Evolutionary conservation across 2,329 filamentous ascomycete species (phyloP), one percentile per base, ranked within the genome.

Genomic region (Sclerotinia borealis): DNA sequence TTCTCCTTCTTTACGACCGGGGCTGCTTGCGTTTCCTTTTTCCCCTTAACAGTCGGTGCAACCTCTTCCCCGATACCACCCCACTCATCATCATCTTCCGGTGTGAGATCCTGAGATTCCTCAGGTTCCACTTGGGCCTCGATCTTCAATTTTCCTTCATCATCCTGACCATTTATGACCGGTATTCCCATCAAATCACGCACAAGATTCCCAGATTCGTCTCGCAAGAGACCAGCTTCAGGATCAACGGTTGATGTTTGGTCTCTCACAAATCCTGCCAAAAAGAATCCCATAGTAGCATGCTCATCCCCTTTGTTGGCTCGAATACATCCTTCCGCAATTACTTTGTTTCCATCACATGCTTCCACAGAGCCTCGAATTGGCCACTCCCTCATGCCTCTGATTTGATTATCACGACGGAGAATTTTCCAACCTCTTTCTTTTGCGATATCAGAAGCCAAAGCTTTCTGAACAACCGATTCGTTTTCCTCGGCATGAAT

Each of bases 241-340:
- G 31, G 41, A 25, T 63, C 45, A 31, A 55, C 34, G 11, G 43
- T 29, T 3, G 52, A 48, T 17, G 19, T 31, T 25, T 60, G 17
- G 54, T 72, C 69, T 64, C 90, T 81, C 3, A 91, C 83, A 76
- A 99, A 96, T 0, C 83, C 91, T n/a, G 86, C 92, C 25, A 97
- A 90, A 71, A 99, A 99, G 76, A 99, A 98, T 0, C 95, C 93
- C 84, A 97, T 96, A 0, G 93, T 90, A 0, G 92, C 92, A 67
- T 89, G 85, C 11, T 87, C 87, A 69, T 93, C 92, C 31, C 86
- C 90, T 70, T 93, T 90, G 75, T 90, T 88, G 37, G 91, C 91
- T 64, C 93, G 81, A 63, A 97, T 88, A 72, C 92, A 96, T 3
- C 83, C 90, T 31, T 93, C 87, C 7, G 87, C 84, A 1, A 91